Evolutionary conservation across 306 rosid genomes (phyloP).

Genomic region (Rubus parviflorus): DNA sequence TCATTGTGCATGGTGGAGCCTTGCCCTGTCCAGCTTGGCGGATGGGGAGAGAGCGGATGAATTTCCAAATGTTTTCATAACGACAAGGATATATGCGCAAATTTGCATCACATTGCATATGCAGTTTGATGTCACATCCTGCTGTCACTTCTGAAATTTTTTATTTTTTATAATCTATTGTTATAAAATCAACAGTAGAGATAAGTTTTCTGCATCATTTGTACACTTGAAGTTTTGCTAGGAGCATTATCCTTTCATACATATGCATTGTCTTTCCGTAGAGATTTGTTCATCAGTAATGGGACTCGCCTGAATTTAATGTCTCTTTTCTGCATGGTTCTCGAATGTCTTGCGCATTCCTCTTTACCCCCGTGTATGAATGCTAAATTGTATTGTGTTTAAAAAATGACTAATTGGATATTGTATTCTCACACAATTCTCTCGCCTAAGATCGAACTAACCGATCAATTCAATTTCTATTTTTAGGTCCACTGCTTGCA

Average conservation of each 20-base stretch:
- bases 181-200: background rate
- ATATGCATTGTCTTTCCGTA: background rate
- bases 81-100: background rate
- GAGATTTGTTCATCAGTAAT: background rate
- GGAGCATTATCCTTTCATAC: background rate
- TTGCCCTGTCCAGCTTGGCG: too few species aligned
- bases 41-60: background rate
- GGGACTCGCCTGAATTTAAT: background rate
- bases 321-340: background rate
- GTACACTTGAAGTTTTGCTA: background rate
- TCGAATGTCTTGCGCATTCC: background rate
- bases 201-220: background rate
- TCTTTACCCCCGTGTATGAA: background rate
- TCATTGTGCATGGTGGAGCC: too few species aligned
- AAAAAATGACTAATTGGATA: background rate
- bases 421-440: background rate
- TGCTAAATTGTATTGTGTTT: background rate
- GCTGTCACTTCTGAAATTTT: background rate
- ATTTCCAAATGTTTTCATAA: background rate
- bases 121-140: background rate
- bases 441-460: constrained; percentile 5
- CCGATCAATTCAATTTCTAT: constrained; percentile 38
- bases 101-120: background rate
- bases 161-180: background rate
- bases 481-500: constrained; percentile 93